A percentile compares a stretch with the other conserved stretches of the same genome.
Conservation (phyloP, 2,329 filamentous ascomycete genomes). For the Fusarium sp. region DNA sequence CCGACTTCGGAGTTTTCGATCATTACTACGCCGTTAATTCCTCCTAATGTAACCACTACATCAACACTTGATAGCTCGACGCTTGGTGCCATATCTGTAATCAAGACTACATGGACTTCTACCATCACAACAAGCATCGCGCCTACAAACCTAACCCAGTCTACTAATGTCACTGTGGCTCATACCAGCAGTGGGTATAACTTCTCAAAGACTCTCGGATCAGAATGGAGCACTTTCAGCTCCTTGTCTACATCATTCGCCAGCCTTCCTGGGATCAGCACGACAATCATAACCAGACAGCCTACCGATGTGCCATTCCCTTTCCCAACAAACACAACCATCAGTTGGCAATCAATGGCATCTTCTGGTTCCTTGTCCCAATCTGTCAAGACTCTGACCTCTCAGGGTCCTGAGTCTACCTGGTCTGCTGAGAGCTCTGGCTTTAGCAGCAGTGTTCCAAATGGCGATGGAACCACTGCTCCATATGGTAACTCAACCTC, state of each 20-base stretch:
- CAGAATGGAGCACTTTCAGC: slow-evolving; percentile 5
- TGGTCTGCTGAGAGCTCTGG: slow-evolving; percentile 16
- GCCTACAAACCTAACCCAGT: slow-evolving; percentile 12
- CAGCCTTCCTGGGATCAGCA: slow-evolving; percentile 23
- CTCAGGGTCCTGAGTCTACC: background rate
- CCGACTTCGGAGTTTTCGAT: slow-evolving; percentile 19
- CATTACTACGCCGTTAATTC: slow-evolving; percentile 28
- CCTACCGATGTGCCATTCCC: slow-evolving; percentile 30
- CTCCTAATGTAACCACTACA: slow-evolving; percentile 10
- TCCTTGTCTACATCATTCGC: slow-evolving; percentile 3
- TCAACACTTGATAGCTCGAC: slow-evolving; percentile 7
- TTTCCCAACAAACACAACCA: slow-evolving; percentile 33
- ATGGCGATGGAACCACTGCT: slow-evolving; percentile 17
- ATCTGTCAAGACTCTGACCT: background rate
- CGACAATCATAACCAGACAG: slow-evolving; percentile 20
- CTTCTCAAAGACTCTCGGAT: slow-evolving; percentile 18
- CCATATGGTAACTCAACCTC: slow-evolving; percentile 40
- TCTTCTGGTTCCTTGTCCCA: slow-evolving; percentile 2
- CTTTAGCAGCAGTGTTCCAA: slow-evolving; percentile 17
- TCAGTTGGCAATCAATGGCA: slow-evolving; percentile 20
- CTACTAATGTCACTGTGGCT: slow-evolving; percentile 19
- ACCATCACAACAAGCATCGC: slow-evolving; percentile 32
- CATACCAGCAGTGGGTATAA: slow-evolving; percentile 33
- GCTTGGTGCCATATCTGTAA: slow-evolving; percentile 14
- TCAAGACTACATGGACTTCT: slow-evolving; percentile 29